Evolutionary conservation across 441 rosid genomes (phyloP).

Genomic region (Pelargonium australe): DNA sequence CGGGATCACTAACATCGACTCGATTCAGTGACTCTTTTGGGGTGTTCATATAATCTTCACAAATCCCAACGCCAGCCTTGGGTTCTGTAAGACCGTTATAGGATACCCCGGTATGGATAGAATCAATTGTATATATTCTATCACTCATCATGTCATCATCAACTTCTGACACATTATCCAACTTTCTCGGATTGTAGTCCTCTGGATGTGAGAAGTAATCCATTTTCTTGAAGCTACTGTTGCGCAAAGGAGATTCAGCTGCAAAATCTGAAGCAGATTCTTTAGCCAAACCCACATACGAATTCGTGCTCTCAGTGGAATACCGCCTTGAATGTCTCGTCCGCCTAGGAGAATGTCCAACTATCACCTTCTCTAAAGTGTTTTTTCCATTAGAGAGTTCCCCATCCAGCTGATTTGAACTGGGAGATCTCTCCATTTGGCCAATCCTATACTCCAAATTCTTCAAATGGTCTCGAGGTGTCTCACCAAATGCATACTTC

Average conservation of each 20-base stretch:
- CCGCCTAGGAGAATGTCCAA: constrained; percentile 66
- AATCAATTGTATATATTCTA: constrained; percentile 87
- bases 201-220: constrained; percentile 38
- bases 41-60: constrained; percentile 41
- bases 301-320: constrained; percentile 59
- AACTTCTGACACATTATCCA: constrained; percentile 44
- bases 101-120: constrained; percentile 45
- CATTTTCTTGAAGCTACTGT: constrained; percentile 43
- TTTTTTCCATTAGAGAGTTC: constrained; percentile 38
- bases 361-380: constrained; percentile 62
- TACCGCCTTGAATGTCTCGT: constrained; percentile 46
- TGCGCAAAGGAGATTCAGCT: constrained; percentile 49
- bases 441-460: constrained; percentile 62
- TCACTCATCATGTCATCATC: constrained; percentile 65
- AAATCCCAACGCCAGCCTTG: constrained; percentile 39
- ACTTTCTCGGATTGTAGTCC: constrained; percentile 32
- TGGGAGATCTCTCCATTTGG: constrained; percentile 74
- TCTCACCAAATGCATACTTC: constrained; percentile 65
- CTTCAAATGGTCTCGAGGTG: constrained; percentile 52
- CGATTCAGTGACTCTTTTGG: constrained; percentile 41
- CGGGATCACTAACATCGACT: constrained; percentile 59
- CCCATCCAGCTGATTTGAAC: constrained; percentile 39
- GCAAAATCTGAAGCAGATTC: constrained; percentile 37
- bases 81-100: constrained; percentile 26
- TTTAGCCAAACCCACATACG: constrained; percentile 35